These are phyloP conservation scores for Linderina pennispora DNA, from an alignment of 192 early-diverging fungal species.

Conservation along the genomic window DNA sequence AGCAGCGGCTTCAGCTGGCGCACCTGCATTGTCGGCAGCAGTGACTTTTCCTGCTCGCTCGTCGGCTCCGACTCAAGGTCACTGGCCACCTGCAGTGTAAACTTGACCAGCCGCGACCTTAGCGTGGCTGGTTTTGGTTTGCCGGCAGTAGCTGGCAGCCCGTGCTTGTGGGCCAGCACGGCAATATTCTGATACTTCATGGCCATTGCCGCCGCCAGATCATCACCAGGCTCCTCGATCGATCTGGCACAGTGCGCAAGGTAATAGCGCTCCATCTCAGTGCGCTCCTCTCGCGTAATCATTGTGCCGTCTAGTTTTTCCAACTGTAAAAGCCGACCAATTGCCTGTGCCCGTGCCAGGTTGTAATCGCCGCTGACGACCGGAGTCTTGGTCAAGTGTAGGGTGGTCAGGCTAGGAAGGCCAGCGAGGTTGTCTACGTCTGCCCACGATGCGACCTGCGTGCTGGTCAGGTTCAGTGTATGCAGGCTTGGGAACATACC, in stretches of 20 bases:
- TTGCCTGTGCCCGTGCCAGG: conserved; percentile 2
- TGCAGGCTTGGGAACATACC: conserved; percentile 2
- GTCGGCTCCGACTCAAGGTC: too few species aligned
- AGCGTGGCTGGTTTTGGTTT: too few species aligned
- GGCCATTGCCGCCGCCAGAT: too few species aligned
- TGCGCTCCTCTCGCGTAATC: conserved; percentile 18
- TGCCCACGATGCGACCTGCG: conserved; percentile 5
- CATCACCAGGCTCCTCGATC: background rate
- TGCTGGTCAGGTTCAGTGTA: conserved; percentile 19
- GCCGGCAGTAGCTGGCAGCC: too few species aligned
- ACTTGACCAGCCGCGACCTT: too few species aligned
- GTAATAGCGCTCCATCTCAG: conserved; percentile 44
- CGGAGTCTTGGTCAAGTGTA: conserved; percentile 5
- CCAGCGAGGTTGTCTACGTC: background rate
- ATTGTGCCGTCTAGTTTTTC: conserved; percentile 20
- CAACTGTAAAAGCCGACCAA: conserved; percentile 12
- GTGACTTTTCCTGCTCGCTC: too few species aligned
- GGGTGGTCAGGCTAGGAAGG: conserved; percentile 1
- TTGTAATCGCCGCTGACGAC: background rate
- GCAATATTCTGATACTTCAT: background rate
- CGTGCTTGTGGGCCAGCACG: conserved; percentile 3
- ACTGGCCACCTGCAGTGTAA: too few species aligned
- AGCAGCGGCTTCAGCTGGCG: too few species aligned
- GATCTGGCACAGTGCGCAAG: conserved; percentile 10
- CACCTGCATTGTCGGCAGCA: too few species aligned